Percentiles rank a stretch among this genome's conserved stretches.
phyloP scores from a whole-genome alignment of 192 early-diverging fungal genomes.

The Dispira parvispora region DNA sequence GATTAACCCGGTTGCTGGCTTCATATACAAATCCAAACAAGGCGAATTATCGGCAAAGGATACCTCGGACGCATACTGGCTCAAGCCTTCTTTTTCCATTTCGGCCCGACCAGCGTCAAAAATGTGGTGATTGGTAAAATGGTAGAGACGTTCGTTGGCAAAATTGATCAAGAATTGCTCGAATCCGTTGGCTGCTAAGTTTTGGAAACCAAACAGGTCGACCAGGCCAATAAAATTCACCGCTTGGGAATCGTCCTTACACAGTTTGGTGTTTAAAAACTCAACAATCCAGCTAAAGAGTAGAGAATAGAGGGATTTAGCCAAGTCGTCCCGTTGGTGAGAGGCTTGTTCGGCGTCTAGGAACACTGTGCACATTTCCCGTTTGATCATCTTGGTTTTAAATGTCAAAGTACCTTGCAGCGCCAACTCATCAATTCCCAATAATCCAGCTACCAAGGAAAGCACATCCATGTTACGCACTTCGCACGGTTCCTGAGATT shows the following conservation, averaged over 20 bases:
- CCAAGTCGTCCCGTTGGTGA: constrained; percentile 53
- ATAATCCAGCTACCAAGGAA: constrained; percentile 59
- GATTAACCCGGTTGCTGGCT: constrained; percentile 51
- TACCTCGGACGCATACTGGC: constrained; percentile 25
- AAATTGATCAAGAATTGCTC: constrained; percentile 63
- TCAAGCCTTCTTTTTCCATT: constrained; percentile 40
- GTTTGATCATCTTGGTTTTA: constrained; percentile 66
- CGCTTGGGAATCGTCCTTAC: constrained; percentile 35
- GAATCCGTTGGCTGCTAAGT: constrained; percentile 31
- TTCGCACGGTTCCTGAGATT: constrained; percentile 48
- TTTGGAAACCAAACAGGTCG: constrained; percentile 69
- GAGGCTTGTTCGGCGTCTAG: constrained; percentile 54
- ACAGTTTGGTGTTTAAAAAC: constrained; percentile 66
- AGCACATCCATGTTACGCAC: constrained; percentile 63
- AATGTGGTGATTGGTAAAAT: constrained; percentile 49
- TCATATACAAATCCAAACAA: constrained; percentile 56
- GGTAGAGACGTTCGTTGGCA: constrained; percentile 75
- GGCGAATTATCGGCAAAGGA: constrained; percentile 41
- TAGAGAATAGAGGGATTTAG: constrained; percentile 60
- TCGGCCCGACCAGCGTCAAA: constrained; percentile 50
- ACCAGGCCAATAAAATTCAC: constrained; percentile 68
- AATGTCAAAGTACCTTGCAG: constrained; percentile 66
- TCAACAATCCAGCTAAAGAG: constrained; percentile 74
- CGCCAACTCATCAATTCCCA: constrained; percentile 53
- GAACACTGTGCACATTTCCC: constrained; percentile 67